Conservation (phyloP, 2,329 filamentous ascomycete genomes). For the Mollisia scopiformis region DNA sequence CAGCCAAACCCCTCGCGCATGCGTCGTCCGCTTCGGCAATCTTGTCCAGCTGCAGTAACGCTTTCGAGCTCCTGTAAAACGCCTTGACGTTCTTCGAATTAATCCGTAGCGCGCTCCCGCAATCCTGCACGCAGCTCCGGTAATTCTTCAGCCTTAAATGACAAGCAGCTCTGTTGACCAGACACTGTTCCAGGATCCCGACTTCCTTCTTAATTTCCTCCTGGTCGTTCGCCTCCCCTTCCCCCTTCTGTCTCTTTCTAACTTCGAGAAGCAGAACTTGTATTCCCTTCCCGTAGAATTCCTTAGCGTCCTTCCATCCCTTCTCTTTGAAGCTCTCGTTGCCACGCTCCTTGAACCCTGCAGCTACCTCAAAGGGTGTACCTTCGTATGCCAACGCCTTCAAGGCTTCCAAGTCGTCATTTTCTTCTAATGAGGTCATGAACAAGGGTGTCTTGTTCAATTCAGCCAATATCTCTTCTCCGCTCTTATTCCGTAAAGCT, state of each 20-base stretch:
- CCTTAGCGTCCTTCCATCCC: slow-evolving; percentile 80
- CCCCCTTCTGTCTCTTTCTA: slow-evolving; percentile 50
- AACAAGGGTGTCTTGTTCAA: slow-evolving; percentile 82
- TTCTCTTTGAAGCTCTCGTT: slow-evolving; percentile 83
- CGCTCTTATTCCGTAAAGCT: slow-evolving; percentile 55
- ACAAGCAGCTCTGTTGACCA: slow-evolving; percentile 87
- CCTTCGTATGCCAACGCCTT: slow-evolving; percentile 93
- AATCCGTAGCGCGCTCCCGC: slow-evolving; percentile 75
- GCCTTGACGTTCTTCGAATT: slow-evolving; percentile 87
- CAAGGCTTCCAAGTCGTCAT: slow-evolving; percentile 82
- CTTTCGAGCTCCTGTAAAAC: slow-evolving; percentile 80
- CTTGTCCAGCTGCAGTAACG: slow-evolving; percentile 78
- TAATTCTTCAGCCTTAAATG: slow-evolving; percentile 90
- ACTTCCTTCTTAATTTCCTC: slow-evolving; percentile 53
- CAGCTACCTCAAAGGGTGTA: slow-evolving; percentile 78
- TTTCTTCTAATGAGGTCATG: slow-evolving; percentile 92
- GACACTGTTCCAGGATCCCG: slow-evolving; percentile 72
- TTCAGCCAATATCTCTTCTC: slow-evolving; percentile 63
- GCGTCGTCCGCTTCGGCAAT: slow-evolving; percentile 80
- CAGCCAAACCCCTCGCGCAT: slow-evolving; percentile 69
- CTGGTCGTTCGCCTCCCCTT: slow-evolving; percentile 44
- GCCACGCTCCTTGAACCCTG: slow-evolving; percentile 87
- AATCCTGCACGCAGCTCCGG: slow-evolving; percentile 83
- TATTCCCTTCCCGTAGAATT: slow-evolving; percentile 91
- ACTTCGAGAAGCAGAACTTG: slow-evolving; percentile 69